Conservation (phyloP, 805 yeast species). For the Yarrowia sp. region DNA sequence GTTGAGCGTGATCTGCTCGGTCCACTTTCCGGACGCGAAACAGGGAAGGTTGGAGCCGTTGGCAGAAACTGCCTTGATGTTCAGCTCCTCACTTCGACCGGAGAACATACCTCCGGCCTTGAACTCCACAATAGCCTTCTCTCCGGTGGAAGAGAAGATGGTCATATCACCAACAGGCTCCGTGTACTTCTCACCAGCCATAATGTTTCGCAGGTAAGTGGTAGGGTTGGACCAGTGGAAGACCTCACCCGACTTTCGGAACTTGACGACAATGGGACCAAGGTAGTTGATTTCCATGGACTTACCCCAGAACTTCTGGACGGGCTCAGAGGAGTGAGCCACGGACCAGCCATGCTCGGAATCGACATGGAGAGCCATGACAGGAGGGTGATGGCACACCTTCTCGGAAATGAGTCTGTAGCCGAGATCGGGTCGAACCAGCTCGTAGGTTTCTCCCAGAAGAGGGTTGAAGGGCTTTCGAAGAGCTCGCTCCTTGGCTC, state of each 20-base stretch:
- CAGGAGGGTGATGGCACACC: constrained; percentile 81
- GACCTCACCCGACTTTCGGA: constrained; percentile 54
- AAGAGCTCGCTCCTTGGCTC: constrained; percentile 70
- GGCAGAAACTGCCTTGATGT: constrained; percentile 39
- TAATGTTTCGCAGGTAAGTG: constrained; percentile 74
- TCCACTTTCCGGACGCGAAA: constrained; percentile 72
- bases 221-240: constrained; percentile 83
- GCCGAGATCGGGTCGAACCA: constrained; percentile 80
- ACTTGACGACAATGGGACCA: constrained; percentile 61
- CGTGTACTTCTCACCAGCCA: constrained; percentile 92
- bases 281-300: constrained; percentile 76
- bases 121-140: constrained; percentile 68
- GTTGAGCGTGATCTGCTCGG: constrained; percentile 55
- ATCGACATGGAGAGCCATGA: constrained; percentile 79
- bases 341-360: constrained; percentile 57
- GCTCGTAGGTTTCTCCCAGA: constrained; percentile 88
- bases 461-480: constrained; percentile 95
- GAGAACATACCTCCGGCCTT: constrained; percentile 83
- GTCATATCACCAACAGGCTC: constrained; percentile 77
- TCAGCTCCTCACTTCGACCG: constrained; percentile 69
- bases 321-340: constrained; percentile 45
- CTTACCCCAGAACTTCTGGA: constrained; percentile 94
- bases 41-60: constrained; percentile 34
- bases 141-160: constrained; percentile 66
- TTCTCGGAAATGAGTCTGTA: constrained; percentile 78